These are phyloP conservation scores for Purpureocillium takamizusanense DNA, from an alignment of 2,329 filamentous ascomycete species.

Conservation along the genomic window DNA sequence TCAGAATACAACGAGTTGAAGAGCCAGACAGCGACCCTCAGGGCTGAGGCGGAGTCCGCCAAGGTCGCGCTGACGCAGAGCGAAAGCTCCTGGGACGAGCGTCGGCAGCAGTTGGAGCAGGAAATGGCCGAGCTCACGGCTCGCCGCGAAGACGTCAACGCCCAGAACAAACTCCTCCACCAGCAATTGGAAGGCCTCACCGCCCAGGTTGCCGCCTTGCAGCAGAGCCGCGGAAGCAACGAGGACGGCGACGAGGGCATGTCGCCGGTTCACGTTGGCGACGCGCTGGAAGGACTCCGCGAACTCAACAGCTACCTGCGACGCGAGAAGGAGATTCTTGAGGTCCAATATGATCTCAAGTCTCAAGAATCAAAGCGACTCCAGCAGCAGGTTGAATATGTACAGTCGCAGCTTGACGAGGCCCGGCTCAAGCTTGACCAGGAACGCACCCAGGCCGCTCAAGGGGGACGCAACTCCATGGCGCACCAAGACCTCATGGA, in stretches of 20 bases:
- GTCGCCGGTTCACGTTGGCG: constrained; percentile 41
- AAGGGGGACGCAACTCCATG: constrained; percentile 63
- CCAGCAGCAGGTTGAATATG: constrained; percentile 82
- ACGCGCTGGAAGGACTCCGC: constrained; percentile 66
- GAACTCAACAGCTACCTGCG: constrained; percentile 88
- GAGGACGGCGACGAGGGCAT: constrained; percentile 44
- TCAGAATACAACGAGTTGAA: constrained; percentile 75
- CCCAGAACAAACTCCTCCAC: constrained; percentile 86
- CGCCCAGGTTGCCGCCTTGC: constrained; percentile 68
- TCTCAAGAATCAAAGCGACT: constrained; percentile 80
- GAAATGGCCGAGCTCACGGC: constrained; percentile 73
- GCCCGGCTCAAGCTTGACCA: constrained; percentile 82
- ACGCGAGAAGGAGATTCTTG: constrained; percentile 93
- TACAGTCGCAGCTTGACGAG: constrained; percentile 82
- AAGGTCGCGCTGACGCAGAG: constrained; percentile 70
- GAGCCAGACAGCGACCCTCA: constrained; percentile 64
- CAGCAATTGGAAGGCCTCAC: constrained; percentile 79
- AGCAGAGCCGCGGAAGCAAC: constrained; percentile 58
- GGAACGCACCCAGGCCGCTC: constrained; percentile 68
- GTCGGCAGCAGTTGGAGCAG: constrained; percentile 69
- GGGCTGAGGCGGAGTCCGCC: constrained; percentile 76
- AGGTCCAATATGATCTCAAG: constrained; percentile 90
- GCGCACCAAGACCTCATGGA: constrained; percentile 88
- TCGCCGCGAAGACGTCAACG: constrained; percentile 73
- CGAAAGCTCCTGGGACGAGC: constrained; percentile 81